Conservation (phyloP, 352 stramenopile genomes). For the Phytopythium sindhum region DNA sequence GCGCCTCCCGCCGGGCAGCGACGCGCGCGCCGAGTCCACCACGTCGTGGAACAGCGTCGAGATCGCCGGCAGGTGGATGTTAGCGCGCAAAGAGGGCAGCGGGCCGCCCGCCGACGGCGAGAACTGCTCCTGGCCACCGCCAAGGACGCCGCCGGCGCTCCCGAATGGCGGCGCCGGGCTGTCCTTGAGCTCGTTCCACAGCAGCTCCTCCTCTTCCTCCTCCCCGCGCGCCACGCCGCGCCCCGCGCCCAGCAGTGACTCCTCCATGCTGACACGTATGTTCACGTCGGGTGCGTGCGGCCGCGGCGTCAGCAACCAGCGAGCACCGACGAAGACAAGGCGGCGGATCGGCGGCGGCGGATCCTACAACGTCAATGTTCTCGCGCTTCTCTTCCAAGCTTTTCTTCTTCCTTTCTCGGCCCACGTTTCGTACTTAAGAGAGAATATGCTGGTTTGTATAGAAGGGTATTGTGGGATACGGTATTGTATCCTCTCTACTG, state of each 20-base stretch:
- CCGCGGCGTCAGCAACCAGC: neutral
- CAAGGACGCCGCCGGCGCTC: conserved; percentile 15
- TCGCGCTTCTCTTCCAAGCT: conserved; percentile 1
- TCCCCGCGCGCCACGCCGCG: conserved; percentile 21
- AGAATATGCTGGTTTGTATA: conserved; percentile 4
- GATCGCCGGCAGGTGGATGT: conserved; percentile 75
- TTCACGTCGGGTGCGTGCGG: neutral
- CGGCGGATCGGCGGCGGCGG: neutral
- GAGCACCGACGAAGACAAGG: neutral
- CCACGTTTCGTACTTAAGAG: neutral
- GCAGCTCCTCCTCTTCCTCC: conserved; percentile 69
- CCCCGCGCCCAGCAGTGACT: conserved; percentile 51
- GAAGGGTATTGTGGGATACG: neutral
- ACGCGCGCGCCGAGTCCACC: conserved; percentile 46
- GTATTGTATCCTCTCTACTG: neutral
- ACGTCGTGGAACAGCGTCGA: conserved; percentile 74
- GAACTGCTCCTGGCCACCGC: conserved; percentile 14
- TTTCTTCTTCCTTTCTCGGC: neutral
- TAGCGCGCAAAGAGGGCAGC: conserved; percentile 60
- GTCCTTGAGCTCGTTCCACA: conserved; percentile 80
- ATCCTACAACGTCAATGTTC: neutral
- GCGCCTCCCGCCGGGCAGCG: conserved; percentile 17
- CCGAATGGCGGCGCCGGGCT: conserved; percentile 26
- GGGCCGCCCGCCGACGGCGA: conserved; percentile 8
- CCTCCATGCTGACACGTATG: conserved; percentile 38